Percentiles rank a stretch among this genome's conserved stretches.
Conservation (phyloP, 108 stramenopile species). For the Cyclotella sp. region DNA sequence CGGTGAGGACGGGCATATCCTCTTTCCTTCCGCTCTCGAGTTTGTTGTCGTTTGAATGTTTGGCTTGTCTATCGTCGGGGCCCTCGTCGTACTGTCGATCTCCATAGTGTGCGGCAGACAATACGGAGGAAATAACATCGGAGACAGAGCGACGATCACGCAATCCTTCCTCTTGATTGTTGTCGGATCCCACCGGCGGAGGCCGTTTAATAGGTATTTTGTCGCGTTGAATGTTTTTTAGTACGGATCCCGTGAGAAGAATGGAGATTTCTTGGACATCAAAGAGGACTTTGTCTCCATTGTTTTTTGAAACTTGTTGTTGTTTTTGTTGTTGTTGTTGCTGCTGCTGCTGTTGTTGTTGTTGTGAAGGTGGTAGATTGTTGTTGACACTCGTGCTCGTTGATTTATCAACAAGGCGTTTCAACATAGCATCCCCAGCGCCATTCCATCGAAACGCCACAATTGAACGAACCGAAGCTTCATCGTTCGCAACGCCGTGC, state of each 20-base stretch:
- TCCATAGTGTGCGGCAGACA: constrained; percentile 41
- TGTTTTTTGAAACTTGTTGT: background rate
- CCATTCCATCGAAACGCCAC: background rate
- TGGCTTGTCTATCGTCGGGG: background rate
- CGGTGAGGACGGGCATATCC: constrained; percentile 49
- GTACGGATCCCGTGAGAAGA: constrained; percentile 1
- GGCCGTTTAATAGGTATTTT: background rate
- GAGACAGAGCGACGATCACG: constrained; percentile 17
- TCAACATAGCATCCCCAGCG: too few species aligned
- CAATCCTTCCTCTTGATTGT: constrained; percentile 20
- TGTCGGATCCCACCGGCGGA: background rate
- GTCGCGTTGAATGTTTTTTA: background rate
- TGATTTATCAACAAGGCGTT: background rate
- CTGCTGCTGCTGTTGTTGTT: background rate
- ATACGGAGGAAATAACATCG: constrained; percentile 38
- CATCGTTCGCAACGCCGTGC: background rate
- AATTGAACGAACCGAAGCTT: background rate
- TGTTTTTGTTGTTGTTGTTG: constrained; percentile 4
- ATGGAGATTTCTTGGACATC: background rate
- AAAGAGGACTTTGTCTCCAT: background rate
- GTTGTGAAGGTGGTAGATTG: too few species aligned
- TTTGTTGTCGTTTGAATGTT: background rate
- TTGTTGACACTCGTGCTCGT: too few species aligned
- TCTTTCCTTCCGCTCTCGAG: constrained; percentile 19
- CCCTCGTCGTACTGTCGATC: constrained; percentile 40